Conservation (phyloP, 148 eudicot species). For the Polygonum aviculare region DNA sequence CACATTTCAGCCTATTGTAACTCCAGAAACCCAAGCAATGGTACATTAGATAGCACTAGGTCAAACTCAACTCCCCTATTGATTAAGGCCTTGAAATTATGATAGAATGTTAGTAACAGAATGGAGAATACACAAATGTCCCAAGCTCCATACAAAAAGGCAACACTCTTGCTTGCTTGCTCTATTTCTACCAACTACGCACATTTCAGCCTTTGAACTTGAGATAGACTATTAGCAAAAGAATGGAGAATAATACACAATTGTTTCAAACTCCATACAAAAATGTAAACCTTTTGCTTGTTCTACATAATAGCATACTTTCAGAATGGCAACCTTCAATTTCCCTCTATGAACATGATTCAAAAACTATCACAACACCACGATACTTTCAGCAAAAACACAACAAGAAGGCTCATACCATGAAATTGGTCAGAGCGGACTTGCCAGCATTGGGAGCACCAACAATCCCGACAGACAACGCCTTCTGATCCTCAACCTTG, state of each 20-base stretch:
- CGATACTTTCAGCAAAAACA: not conserved
- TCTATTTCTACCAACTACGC: no score
- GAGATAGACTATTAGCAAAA: not conserved
- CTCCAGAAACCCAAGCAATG: not conserved
- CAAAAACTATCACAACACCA: constrained; percentile 4
- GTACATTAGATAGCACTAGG: not conserved
- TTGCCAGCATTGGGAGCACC: constrained; percentile 99
- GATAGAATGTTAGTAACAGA: not conserved
- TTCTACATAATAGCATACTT: not conserved
- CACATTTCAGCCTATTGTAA: not conserved
- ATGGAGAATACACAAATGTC: not conserved
- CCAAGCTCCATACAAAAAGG: not conserved
- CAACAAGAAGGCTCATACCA: constrained; percentile 36
- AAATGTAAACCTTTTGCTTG: not conserved
- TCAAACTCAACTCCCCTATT: not conserved
- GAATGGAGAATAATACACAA: not conserved
- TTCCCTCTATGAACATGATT: not conserved
- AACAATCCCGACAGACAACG: constrained; percentile 76
- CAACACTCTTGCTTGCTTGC: not conserved
- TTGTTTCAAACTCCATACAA: not conserved
- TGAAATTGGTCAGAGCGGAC: constrained; percentile 78
- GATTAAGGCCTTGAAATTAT: not conserved
- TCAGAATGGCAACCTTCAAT: not conserved
- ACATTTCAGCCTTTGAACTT: not conserved
- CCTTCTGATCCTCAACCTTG: constrained; percentile 70